Evolutionary conservation across 192 early-diverging fungal genomes (phyloP), one percentile per base, ranked within the genome.

Genomic region (Polychytrium aggregatum): DNA sequence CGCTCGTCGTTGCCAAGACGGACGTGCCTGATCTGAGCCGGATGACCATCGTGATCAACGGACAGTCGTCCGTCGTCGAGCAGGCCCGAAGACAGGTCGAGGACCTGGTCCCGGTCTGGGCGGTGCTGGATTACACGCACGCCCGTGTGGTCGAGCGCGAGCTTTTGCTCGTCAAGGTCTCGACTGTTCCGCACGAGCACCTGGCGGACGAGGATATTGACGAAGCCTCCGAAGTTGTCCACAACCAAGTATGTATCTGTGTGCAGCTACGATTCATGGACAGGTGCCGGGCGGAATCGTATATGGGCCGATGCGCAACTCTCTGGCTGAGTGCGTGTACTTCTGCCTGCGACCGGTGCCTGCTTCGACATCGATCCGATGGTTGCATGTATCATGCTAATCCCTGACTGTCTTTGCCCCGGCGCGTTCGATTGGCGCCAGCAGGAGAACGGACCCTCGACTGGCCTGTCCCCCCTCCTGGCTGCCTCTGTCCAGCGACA

Each of bases 31-130:
- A 91, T 48, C 75, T 98, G 45, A 81, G 79, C 57, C 79, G 95
- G 44, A 95, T 94, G 89, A 98, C 92, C 13, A 82, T 98, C 43
- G 90, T 94, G n/a, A 67, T 98, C 41, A 82, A 82, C 49, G 95
- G 90, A 14, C 82, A 85, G 28, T 73, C 80, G 16, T 73, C 67
- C 11, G 73, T 76, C 39, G 83, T 98, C 58, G 90, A 92, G 56
- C 95, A 98, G 70, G 92, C 90, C 21, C 77, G 82, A 59, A 73
- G 85, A 53, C 92, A 96, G 77, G 68, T 98, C 46, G 92, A 94
- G 65, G 92, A 98, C 63, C 62, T 96, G 67, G 90, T 98, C 21
- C 92, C 91, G 20, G 87, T 98, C 13, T 97, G 90, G 90, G 92
- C 92, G 24, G 92, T 97, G 34, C 68, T 98, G 53, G 92, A 98